Conservation (phyloP, 805 yeast genomes). For the Lachancea fermentati region DNA sequence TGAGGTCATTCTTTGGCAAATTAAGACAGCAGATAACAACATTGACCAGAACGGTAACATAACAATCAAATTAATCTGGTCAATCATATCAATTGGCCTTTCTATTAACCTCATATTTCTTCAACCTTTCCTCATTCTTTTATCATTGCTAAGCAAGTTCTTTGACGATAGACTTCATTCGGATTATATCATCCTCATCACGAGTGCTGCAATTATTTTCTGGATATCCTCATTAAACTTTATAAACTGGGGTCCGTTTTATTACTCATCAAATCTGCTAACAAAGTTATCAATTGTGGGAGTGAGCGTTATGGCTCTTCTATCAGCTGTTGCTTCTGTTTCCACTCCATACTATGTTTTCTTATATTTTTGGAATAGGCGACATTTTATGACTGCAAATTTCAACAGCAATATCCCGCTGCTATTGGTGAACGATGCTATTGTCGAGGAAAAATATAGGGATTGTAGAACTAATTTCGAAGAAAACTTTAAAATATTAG, state of each 20-base stretch:
- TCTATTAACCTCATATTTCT: slow-evolving; percentile 22
- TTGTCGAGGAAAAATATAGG: slow-evolving; percentile 15
- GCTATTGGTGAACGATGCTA: slow-evolving; percentile 23
- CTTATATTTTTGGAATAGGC: slow-evolving; percentile 13
- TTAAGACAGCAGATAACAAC: slow-evolving; percentile 20
- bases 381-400: slow-evolving; percentile 2
- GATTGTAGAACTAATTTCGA: slow-evolving; percentile 19
- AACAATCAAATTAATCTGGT: slow-evolving; percentile 26
- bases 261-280: slow-evolving; percentile 23
- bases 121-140: slow-evolving; percentile 28
- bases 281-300: slow-evolving; percentile 32
- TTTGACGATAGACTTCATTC: slow-evolving; percentile 23
- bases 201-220: slow-evolving; percentile 13
- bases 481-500: slow-evolving; percentile 14
- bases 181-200: slow-evolving; percentile 19
- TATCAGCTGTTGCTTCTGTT: slow-evolving; percentile 32
- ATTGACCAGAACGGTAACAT: slow-evolving; percentile 13
- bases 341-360: slow-evolving; percentile 29
- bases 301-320: slow-evolving; percentile 28
- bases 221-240: slow-evolving; percentile 15
- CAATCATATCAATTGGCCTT: slow-evolving; percentile 18
- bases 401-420: slow-evolving; percentile 13
- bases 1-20: slow-evolving; percentile 32
- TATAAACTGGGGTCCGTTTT: slow-evolving; percentile 28
- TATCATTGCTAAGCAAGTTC: slow-evolving; percentile 28